Percentiles rank a stretch among this genome's conserved stretches.
These are phyloP conservation scores for Suhomyces faveliae DNA, from an alignment of 805 yeast species.

Conservation along the genomic window DNA sequence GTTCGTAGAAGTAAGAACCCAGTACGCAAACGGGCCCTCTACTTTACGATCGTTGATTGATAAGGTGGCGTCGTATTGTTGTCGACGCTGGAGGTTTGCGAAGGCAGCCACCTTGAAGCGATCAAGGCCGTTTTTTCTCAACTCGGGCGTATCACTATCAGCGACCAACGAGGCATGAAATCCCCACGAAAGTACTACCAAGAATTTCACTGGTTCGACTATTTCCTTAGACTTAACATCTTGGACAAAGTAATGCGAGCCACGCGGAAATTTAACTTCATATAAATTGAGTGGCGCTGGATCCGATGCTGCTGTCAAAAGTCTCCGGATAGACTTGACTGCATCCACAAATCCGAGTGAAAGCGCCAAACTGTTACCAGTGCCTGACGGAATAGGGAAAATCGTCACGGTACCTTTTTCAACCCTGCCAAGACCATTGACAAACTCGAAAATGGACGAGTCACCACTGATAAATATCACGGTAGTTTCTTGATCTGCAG, in stretches of 20 bases:
- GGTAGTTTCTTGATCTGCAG: constrained; percentile 29
- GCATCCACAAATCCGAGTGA: constrained; percentile 47
- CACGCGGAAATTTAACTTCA: constrained; percentile 41
- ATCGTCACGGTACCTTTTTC: constrained; percentile 19
- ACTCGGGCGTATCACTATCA: constrained; percentile 67
- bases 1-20: constrained; percentile 54
- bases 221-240: constrained; percentile 16
- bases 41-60: constrained; percentile 14
- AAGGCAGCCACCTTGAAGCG: constrained; percentile 72
- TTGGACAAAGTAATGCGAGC: constrained; percentile 20
- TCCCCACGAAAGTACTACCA: constrained; percentile 80
- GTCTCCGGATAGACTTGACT: constrained; percentile 30
- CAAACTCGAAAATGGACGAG: constrained; percentile 75
- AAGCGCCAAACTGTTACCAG: constrained; percentile 79
- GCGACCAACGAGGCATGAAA: constrained; percentile 85
- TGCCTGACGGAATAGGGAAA: constrained; percentile 67
- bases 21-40: constrained; percentile 54
- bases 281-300: constrained; percentile 44
- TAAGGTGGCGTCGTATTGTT: constrained; percentile 47
- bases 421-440: constrained; percentile 45
- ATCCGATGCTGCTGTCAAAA: constrained; percentile 27
- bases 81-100: constrained; percentile 49
- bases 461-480: constrained; percentile 79
- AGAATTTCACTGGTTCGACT: constrained; percentile 30
- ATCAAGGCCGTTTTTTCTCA: constrained; percentile 60